Evolutionary conservation across 805 yeast species (phyloP), one percentile per base, ranked within the genome.

Genomic region (Monosporozyma servazzii): DNA sequence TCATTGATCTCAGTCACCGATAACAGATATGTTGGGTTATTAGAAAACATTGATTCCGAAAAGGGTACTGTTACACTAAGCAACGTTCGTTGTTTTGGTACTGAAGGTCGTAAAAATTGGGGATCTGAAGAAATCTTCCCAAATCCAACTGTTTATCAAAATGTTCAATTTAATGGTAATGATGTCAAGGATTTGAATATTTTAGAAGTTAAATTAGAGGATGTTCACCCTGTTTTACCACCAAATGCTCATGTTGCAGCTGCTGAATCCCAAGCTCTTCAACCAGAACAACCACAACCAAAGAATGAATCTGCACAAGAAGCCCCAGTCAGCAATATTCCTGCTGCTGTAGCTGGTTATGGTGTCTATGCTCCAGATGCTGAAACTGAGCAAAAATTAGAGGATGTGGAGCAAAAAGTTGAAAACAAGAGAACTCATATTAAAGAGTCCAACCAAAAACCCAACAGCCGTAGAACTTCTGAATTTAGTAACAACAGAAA

Each of bases 101-200:
- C 97, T 20, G 98, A 91, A 68, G 96, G 96, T 30, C 79, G 98
- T 61, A 75, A 84, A 58, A 70, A 73, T 13, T 88, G 85, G 65
- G 84, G 86, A 3, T 72, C 76, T 15, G 75, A 78, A 56, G 95
- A 88, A 66, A 81, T 88, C 41, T 77, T 80, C 51, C 84, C 95
- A 6, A 82, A 87, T 18, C 69, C 74, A n/a, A 75, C 74, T 43
- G 76, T 84, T 15, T 87, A 80, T 68, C 90, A 86, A 27, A 79
- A 78, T 52, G 88, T 93, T 48, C 86, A 85, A 51, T 86, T 93
- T 67, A 80, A 90, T 59, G 99, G 99, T 39, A 80, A 86, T 25
- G 97, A 91, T 61, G 97, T 93, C 21, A 86, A 87, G 70, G 96
- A 86, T 62, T 75, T 93, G 67, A 81, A 81, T 58, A 93, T 93